These are phyloP conservation scores for Anacardium occidentale DNA, from an alignment of 345 rosid species.

Conservation along the genomic window DNA sequence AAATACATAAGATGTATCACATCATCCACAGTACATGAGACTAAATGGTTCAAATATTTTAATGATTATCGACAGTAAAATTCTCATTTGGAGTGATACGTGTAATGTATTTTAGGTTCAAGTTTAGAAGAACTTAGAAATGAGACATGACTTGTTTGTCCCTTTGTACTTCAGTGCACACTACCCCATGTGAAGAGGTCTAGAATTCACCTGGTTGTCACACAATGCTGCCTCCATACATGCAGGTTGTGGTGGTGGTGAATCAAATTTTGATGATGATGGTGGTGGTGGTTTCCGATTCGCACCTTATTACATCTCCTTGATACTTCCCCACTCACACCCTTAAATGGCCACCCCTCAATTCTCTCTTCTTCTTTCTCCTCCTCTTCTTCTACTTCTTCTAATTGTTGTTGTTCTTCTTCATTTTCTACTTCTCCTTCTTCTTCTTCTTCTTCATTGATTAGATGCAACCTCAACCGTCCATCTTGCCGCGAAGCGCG, in stretches of 20 bases:
- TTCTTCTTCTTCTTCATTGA: conserved; percentile 18
- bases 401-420: conserved; percentile 5
- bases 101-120: too few relatives aligned
- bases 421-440: conserved; percentile 9
- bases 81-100: too few relatives aligned
- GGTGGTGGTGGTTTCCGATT: conserved; percentile 1
- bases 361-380: conserved; percentile 13
- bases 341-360: conserved; percentile 38
- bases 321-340: conserved; percentile 33
- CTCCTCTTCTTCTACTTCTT: conserved; percentile 13
- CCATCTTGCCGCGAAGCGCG: conserved; percentile 57
- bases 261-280: too few relatives aligned
- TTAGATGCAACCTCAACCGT: conserved; percentile 61
- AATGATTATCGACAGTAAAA: too few relatives aligned
- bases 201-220: conserved; percentile 49
- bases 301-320: conserved; percentile 45
- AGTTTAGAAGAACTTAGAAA: too few relatives aligned
- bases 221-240: conserved; percentile 60
- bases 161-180: not conserved
- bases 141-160: not conserved
- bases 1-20: too few relatives aligned
- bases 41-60: too few relatives aligned
- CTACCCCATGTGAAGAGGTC: conserved; percentile 18
- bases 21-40: too few relatives aligned
- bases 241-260: conserved; percentile 41